A percentile compares a stretch with the other conserved stretches of the same genome.
Evolutionary conservation across 371 early-diverging fungal genomes (phyloP).

Genomic region (Funneliformis caledonium): DNA sequence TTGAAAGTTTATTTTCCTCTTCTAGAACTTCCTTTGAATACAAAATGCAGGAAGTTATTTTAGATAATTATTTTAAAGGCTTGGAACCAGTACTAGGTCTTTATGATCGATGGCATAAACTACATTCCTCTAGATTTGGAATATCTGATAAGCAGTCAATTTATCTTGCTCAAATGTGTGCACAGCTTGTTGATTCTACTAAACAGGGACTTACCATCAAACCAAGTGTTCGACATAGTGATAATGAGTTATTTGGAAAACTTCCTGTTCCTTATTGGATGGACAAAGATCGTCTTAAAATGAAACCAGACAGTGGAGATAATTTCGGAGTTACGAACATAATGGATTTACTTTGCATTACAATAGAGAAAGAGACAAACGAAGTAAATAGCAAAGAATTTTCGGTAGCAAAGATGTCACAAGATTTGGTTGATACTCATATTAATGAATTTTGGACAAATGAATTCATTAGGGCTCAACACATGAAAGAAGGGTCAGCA

Average conservation of each 20-base stretch:
- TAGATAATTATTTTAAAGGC: conserved; percentile 48
- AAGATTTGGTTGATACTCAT: neutral
- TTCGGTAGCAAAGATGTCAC: neutral
- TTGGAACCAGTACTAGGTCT: conserved; percentile 44
- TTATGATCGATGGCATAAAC: conserved; percentile 54
- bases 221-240: conserved; percentile 31
- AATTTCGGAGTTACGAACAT: neutral
- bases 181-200: conserved; percentile 54
- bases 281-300: conserved; percentile 27
- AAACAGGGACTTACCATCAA: conserved; percentile 55
- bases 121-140: conserved; percentile 46
- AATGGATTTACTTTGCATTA: neutral
- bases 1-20: conserved; percentile 15
- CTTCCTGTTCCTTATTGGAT: conserved; percentile 53
- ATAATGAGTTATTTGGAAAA: conserved; percentile 39
- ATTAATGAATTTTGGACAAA: neutral
- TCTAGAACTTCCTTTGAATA: conserved; percentile 5
- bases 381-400: neutral
- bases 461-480: neutral
- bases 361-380: neutral
- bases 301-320: neutral
- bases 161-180: conserved; percentile 55
- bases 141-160: conserved; percentile 49
- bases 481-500: neutral
- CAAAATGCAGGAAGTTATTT: conserved; percentile 45